Evolutionary conservation across 139 green algal genomes (phyloP), one percentile per base, ranked within the genome.

Genomic region (Coelastrella sp.): DNA sequence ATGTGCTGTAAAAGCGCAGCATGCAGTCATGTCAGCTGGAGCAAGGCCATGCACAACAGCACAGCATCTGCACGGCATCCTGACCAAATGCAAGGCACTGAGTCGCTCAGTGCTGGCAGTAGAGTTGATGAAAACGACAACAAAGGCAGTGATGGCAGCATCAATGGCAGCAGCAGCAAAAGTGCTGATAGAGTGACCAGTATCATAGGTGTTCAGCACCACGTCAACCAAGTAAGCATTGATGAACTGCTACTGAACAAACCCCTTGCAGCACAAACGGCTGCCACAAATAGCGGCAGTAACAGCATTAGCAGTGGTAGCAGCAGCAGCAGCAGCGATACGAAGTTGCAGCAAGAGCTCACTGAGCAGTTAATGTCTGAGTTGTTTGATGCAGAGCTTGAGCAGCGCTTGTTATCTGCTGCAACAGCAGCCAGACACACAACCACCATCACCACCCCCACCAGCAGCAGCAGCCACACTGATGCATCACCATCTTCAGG

Each of bases 351-450:
- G 67, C 67, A 50, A 27, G 27, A 81, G 48, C 73, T 50, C 11
- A 82, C 75, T 17, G 75, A 82, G 53, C 53, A 82, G 53, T n/a
- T 45, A n/a, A 4, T 82, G 13, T 69, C 75, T n/a, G 23, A 69
- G 53, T 21, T 82, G 75, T 82, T 82, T 71, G 75, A 82, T 53
- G 51, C 51, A 17, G 75, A 82, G 21, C 53, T 82, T 5, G 53
- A 82, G 35, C 75, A 82, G 23, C 53, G 75, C 19, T 25, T 82
- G 15, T 50, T 68, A 19, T 37, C 48, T 27, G 73, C 73, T 45
- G 73, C 50, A n/a, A 50, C 32, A 15, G 73, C 73, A 21, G 73
- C 73, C 21, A 45, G 32, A 32, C 34, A 13, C 71, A 79, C 11
- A 60, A 50, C n/a, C 9, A 63, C 11, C 71, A 25, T 6, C 15